Evolutionary conservation across 192 early-diverging fungal species (phyloP).

Genomic region (Backusella macrospora): DNA sequence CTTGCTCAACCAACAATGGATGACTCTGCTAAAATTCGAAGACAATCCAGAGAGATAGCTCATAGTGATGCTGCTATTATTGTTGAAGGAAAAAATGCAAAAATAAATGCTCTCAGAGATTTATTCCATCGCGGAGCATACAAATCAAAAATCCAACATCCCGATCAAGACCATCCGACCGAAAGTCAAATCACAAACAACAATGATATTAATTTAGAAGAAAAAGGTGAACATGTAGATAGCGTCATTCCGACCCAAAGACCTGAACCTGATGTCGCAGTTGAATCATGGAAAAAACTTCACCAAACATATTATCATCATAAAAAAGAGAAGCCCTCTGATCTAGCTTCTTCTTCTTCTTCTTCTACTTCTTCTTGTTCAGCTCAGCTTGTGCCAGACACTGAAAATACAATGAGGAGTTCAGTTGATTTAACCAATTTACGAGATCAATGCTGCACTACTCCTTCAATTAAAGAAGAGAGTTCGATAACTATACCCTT

Average conservation of each 20-base stretch:
- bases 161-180: not conserved
- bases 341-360: not conserved
- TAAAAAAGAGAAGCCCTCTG: not conserved
- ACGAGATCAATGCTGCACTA: not conserved
- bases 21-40: not conserved
- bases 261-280: not conserved
- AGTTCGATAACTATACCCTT: not conserved
- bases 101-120: not conserved
- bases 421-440: not conserved
- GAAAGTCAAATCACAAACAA: not conserved
- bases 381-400: not conserved
- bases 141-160: not conserved
- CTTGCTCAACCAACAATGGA: conserved; percentile 1
- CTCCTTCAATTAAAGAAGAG: not conserved
- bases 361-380: not conserved
- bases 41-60: not conserved
- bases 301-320: conserved; percentile 36
- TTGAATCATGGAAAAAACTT: not conserved
- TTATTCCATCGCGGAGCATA: not conserved
- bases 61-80: not conserved
- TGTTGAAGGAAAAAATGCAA: not conserved
- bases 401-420: not conserved
- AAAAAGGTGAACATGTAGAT: not conserved
- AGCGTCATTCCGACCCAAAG: not conserved
- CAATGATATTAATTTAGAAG: not conserved